Evolutionary conservation across 106 monocot species (phyloP).

Genomic region (Narthecium ossifragum): DNA sequence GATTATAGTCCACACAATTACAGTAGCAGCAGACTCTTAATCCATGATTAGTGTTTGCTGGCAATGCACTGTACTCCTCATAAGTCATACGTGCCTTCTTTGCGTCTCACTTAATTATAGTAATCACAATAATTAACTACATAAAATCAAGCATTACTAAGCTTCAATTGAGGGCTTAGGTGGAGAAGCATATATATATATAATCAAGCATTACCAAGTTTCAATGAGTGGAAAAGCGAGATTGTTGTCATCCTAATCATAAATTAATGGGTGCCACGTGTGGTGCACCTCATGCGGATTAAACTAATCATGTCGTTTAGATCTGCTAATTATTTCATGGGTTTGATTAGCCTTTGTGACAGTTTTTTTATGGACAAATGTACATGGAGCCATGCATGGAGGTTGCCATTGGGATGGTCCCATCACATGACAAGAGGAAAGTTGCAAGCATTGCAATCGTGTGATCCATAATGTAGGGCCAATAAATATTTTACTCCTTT

Average conservation of each 20-base stretch:
- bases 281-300: not conserved
- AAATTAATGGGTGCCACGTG: conserved; percentile 1
- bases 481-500: too few species aligned
- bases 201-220: not conserved
- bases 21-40: not conserved
- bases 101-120: not conserved
- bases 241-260: too few species aligned
- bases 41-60: conserved; percentile 2
- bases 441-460: too few species aligned
- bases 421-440: too few species aligned
- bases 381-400: not conserved
- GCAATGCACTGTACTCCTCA: conserved; percentile 13
- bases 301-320: too few species aligned
- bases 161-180: not conserved
- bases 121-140: not conserved
- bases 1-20: too few species aligned
- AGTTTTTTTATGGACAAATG: too few species aligned
- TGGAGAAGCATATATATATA: too few species aligned
- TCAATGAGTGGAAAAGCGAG: too few species aligned
- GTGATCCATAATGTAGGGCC: too few species aligned
- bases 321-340: not conserved
- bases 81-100: not conserved
- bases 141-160: not conserved
- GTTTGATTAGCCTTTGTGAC: too few species aligned
- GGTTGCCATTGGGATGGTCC: not conserved